Conservation (phyloP, 2,329 filamentous ascomycete genomes). For the Scleromitrula shiraiana region DNA sequence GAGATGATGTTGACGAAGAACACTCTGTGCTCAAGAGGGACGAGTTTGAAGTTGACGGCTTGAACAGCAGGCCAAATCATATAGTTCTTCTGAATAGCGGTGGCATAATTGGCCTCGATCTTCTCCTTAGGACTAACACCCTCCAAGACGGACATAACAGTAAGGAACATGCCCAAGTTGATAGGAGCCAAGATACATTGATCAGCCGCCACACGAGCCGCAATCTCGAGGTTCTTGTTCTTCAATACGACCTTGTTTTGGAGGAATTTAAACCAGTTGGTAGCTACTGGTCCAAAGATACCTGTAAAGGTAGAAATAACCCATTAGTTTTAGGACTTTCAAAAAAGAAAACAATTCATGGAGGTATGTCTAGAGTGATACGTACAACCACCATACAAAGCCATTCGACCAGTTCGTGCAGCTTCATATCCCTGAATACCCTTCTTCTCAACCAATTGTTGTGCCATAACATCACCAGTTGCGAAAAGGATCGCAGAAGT, state of each 20-base stretch:
- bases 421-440: constrained; percentile 70
- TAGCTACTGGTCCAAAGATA: constrained; percentile 64
- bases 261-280: constrained; percentile 62
- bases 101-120: constrained; percentile 49
- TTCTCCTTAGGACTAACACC: constrained; percentile 52
- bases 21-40: constrained; percentile 61
- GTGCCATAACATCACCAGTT: constrained; percentile 82
- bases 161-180: constrained; percentile 58
- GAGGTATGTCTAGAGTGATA: not conserved
- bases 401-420: constrained; percentile 68
- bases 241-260: constrained; percentile 51
- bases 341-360: too few relatives aligned
- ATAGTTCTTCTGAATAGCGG: constrained; percentile 60
- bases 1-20: constrained; percentile 63
- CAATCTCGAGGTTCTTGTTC: constrained; percentile 50
- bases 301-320: constrained; percentile 30
- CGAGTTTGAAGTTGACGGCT: constrained; percentile 60
- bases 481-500: constrained; percentile 90
- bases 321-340: constrained; percentile 6
- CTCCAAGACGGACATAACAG: constrained; percentile 60
- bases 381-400: constrained; percentile 61
- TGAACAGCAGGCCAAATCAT: constrained; percentile 64
- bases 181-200: constrained; percentile 58
- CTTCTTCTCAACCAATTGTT: constrained; percentile 80
- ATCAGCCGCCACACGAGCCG: constrained; percentile 55